These are phyloP conservation scores for Cardamine resedifolia DNA, from an alignment of 345 rosid genomes.

Conservation along the genomic window DNA sequence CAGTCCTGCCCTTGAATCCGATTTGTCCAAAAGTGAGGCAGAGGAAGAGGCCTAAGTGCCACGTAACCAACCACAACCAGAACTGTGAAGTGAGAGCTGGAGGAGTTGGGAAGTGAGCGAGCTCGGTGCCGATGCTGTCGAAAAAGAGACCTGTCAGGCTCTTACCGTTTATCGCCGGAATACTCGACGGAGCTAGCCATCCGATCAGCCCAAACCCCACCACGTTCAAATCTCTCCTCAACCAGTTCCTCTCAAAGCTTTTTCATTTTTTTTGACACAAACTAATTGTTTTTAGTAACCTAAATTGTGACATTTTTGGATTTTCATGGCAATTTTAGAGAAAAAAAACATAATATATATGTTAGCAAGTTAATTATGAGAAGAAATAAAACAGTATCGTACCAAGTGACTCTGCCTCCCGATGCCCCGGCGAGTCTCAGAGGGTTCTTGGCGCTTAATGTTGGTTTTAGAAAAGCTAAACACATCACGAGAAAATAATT, in stretches of 20 bases:
- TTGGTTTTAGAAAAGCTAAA: constrained; percentile 61
- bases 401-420: constrained; percentile 74
- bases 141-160: constrained; percentile 93
- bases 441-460: constrained; percentile 57
- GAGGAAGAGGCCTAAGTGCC: constrained; percentile 86
- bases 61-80: constrained; percentile 82
- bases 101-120: constrained; percentile 89
- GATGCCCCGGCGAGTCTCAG: constrained; percentile 47
- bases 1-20: constrained; percentile 95
- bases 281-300: too few relatives aligned
- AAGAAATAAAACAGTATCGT: not conserved
- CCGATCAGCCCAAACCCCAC: constrained; percentile 89
- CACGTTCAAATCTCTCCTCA: constrained; percentile 71
- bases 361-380: too few relatives aligned
- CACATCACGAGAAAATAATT: constrained; percentile 8
- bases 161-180: constrained; percentile 80
- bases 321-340: too few relatives aligned
- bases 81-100: constrained; percentile 69
- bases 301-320: too few relatives aligned
- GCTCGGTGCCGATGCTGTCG: constrained; percentile 89
- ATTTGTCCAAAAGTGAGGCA: constrained; percentile 95
- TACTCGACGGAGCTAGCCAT: constrained; percentile 91
- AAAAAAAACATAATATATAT: too few relatives aligned
- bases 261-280: not conserved
- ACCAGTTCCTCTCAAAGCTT: constrained; percentile 89